Base-by-base conservation (phyloP, 2,329 filamentous ascomycete genomes). In the Triangularia setosa region DNA sequence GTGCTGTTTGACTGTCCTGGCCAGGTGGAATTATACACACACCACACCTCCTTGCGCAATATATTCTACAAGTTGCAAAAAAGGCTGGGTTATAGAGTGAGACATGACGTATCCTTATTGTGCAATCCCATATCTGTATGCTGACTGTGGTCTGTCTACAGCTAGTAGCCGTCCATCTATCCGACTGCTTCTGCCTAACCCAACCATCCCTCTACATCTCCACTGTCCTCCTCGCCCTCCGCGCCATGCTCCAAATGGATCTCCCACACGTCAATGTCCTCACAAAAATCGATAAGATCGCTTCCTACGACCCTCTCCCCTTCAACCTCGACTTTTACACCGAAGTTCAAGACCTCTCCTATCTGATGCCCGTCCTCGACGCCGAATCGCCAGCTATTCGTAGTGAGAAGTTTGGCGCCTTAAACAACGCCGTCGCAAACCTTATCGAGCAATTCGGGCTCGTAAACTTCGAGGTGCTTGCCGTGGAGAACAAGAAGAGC, bases 261-360 rank as follows among this genome's bases (percentile, higher is more conserved):
- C 90, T 98, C 67, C 93, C 95, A 0, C 92, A 97, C 74, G 83
- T 99, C 70, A 99, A 99, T 73, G 91, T 99, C 67, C 85, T 99
- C 25, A 97, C 93, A 64, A 99, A 99, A 79, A 96, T 99, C 78
- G 95, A 99, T 78, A 97, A 97, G 74, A 83, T 99, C 61, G 82
- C 88, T 35, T 87, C 90, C 60, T 97, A 97, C 73, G 89, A 92
- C 56, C 87, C 91, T 25, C 83, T 99, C 0, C 92, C 93, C 0
- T 97, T 99, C 81, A 97, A 97, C 72, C 87, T 99, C 65, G 93
- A 97, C 69, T 99, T 90, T 77, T 99, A 98, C 76, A 98, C 95
- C 66, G 94, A 99, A 76, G 94, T 98, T 7, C 93, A 99, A 77
- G 93, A 97, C 72, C 84, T 99, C 3, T 86, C 87, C 23, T 92